These are phyloP conservation scores for Citrus mangshanensis DNA, from an alignment of 345 rosid genomes.

Conservation along the genomic window DNA sequence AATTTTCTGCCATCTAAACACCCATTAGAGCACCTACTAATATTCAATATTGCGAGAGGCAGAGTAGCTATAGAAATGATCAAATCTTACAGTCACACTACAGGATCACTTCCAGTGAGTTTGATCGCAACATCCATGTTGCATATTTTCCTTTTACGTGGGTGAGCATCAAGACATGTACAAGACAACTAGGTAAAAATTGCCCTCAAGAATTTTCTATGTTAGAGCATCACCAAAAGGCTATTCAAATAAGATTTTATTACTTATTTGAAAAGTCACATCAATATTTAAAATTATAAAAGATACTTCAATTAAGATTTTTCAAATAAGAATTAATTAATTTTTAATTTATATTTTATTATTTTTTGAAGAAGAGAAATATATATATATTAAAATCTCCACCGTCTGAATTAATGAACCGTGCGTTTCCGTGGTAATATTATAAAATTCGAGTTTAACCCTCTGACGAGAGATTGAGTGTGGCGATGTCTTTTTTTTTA, in stretches of 20 bases:
- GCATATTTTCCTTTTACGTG: not conserved
- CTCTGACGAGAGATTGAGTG: not conserved
- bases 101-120: not conserved
- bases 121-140: not conserved
- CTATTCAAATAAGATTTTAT: too few relatives aligned
- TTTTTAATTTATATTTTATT: too few relatives aligned
- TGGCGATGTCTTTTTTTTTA: too few relatives aligned
- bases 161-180: not conserved
- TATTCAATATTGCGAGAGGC: not conserved
- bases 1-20: not conserved
- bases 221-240: too few relatives aligned
- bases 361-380: too few relatives aligned
- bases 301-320: too few relatives aligned
- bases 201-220: not conserved
- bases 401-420: not conserved
- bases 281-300: too few relatives aligned
- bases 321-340: too few relatives aligned
- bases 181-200: not conserved
- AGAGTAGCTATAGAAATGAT: too few relatives aligned
- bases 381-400: not conserved
- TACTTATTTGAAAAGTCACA: too few relatives aligned
- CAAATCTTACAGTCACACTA: not conserved
- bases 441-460: not conserved
- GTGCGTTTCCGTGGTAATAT: too few relatives aligned
- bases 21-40: not conserved